Evolutionary conservation across 495 filamentous ascomycete genomes (phyloP).

Genomic region (Physcia stellaris): DNA sequence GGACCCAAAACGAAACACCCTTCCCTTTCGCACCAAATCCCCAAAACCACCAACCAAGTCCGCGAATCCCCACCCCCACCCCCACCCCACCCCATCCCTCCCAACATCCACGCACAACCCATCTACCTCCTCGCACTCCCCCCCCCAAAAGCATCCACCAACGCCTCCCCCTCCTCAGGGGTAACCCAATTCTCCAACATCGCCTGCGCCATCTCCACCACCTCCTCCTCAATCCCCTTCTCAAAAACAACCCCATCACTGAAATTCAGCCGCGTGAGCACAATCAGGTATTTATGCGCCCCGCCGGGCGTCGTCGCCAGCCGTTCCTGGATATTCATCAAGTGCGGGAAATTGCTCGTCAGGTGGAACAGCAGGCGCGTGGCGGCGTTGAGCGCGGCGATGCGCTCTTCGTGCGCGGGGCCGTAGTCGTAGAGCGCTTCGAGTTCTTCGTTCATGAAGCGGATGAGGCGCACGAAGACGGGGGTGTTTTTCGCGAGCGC

Average conservation of each 20-base stretch:
- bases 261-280: conserved; percentile 54
- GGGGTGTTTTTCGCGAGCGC: conserved; percentile 40
- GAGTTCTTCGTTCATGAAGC: conserved; percentile 50
- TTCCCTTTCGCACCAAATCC: no score
- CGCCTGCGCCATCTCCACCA: conserved; percentile 48
- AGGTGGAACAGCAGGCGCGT: conserved; percentile 50
- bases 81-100: no score
- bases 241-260: conserved; percentile 48
- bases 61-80: no score
- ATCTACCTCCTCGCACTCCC: conserved; percentile 11
- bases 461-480: conserved; percentile 44
- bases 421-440: conserved; percentile 43
- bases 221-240: conserved; percentile 51
- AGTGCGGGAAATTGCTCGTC: conserved; percentile 31
- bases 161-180: conserved; percentile 55
- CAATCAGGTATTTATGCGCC: conserved; percentile 50
- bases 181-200: conserved; percentile 52
- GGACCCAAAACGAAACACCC: no score
- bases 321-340: conserved; percentile 42
- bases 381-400: conserved; percentile 41
- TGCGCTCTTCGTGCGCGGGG: conserved; percentile 20
- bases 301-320: conserved; percentile 42
- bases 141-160: conserved; percentile 42
- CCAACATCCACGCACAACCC: no score
- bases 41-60: no score